These are phyloP conservation scores for Euphrasia arctica DNA, from an alignment of 305 asterid genomes.

Conservation along the genomic window DNA sequence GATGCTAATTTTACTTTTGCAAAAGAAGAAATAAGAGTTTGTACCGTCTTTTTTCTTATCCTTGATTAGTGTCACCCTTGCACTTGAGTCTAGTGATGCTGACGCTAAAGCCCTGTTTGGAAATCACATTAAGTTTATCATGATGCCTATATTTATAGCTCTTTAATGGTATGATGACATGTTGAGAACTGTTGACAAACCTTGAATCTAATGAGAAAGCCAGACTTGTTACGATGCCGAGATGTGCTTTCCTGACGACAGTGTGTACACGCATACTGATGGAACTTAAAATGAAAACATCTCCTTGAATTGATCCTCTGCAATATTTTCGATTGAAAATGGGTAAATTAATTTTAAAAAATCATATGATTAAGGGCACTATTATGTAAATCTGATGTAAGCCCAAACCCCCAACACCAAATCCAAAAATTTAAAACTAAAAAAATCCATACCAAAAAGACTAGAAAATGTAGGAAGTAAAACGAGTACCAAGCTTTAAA, in stretches of 20 bases:
- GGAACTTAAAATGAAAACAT: slow-evolving; percentile 50
- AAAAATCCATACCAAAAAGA: slow-evolving; percentile 1
- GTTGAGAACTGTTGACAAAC: slow-evolving; percentile 37
- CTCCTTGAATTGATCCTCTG: slow-evolving; percentile 93
- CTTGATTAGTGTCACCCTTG: slow-evolving; percentile 63
- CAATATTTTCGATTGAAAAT: slow-evolving; percentile 29
- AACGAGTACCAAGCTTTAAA: background rate
- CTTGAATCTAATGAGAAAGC: slow-evolving; percentile 89
- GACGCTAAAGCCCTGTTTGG: slow-evolving; percentile 64
- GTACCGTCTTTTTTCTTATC: slow-evolving; percentile 56
- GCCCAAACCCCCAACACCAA: background rate
- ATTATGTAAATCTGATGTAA: background rate
- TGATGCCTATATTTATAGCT: background rate
- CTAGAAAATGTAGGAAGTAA: slow-evolving; percentile 9
- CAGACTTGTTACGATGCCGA: slow-evolving; percentile 78
- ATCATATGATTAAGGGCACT: slow-evolving; percentile 3
- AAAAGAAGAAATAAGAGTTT: background rate
- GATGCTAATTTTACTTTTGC: background rate
- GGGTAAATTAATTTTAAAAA: slow-evolving; percentile 18
- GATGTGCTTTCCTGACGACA: slow-evolving; percentile 77
- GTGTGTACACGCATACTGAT: slow-evolving; percentile 51
- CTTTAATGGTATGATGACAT: slow-evolving; percentile 13
- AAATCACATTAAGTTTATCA: slow-evolving; percentile 22
- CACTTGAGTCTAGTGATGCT: slow-evolving; percentile 86
- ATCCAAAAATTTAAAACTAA: slow-evolving; percentile 4